Base-by-base conservation (phyloP, 306 rosid genomes). In the Prunus mira region DNA sequence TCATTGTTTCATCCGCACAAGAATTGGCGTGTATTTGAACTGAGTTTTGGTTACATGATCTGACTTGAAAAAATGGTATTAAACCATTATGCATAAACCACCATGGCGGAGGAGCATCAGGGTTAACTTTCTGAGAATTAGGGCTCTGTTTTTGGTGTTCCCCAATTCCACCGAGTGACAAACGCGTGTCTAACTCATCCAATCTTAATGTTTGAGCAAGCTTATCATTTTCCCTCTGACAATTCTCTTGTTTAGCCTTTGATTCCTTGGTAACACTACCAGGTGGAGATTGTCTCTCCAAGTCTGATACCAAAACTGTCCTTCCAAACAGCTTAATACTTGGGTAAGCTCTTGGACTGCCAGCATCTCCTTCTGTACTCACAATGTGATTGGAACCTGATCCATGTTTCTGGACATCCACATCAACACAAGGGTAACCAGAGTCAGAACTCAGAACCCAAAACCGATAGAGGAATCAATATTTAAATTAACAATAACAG, bases 301-400 rank as follows among this genome's bases (percentile, higher is more conserved):
- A 30, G 58, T 73, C 97, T 17, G 78, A 45, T 65, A 90, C 78
- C 61, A 78, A 79, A 61, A 95, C 83, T 49, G 90, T 90, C 80
- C 86, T 89, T 71, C 99, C 99, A 79, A 95, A 95, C 61, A 95
- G 92, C 87, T 90, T 95, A 54, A 95, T 88, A 68, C 89, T 87
- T 19, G 78, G 43, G 65, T 72, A 43, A 6, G 56, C 57, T 64
- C 78, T 75, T n/a, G 19, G 54, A 8, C 50, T 60, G 46, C 69
- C 57, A 20, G 81, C 71, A 58, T 85, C 88, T 6, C 76, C 85
- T 18, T 71, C 65, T 38, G 47, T 24, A 73, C 27, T 72, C 71
- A 73, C 74, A 65, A 80, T 30, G 28, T 80, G 82, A 81, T 71
- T 79, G 71, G 87, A 81, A 71, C 79, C 84, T 24, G 78, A 71